A percentile compares a stretch with the other conserved stretches of the same genome.
These are phyloP conservation scores for Colletotrichum zoysiae DNA, from an alignment of 2,329 filamentous ascomycete genomes.

Conservation along the genomic window DNA sequence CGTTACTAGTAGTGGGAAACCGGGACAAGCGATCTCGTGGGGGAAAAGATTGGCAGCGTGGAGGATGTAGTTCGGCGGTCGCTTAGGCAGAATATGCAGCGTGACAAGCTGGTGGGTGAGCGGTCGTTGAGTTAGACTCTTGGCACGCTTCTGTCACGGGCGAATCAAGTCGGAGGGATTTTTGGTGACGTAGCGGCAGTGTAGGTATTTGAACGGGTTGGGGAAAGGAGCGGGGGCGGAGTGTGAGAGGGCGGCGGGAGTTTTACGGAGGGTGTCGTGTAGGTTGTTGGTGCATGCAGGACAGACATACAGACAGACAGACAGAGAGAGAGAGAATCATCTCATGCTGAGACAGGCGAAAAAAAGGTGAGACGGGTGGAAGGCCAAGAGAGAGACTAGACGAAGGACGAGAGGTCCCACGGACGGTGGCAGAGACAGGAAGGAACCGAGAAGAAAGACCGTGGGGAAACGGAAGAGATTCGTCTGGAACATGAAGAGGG, in stretches of 20 bases:
- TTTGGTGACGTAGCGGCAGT: slow-evolving; percentile 28
- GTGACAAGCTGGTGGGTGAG: slow-evolving; percentile 35
- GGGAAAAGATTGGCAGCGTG: slow-evolving; percentile 30
- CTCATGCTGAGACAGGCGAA: slow-evolving; percentile 16
- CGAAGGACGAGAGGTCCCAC: slow-evolving; percentile 7
- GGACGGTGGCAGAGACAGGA: slow-evolving; percentile 6
- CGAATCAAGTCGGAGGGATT: slow-evolving; percentile 28
- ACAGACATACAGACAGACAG: too few species aligned
- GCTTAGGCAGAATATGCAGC: slow-evolving; percentile 15
- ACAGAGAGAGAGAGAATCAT: slow-evolving; percentile 4
- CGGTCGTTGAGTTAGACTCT: slow-evolving; percentile 41
- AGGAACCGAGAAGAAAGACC: neutral
- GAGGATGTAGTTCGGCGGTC: slow-evolving; percentile 9
- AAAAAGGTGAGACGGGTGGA: neutral
- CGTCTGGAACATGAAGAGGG: neutral
- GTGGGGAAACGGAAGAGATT: neutral
- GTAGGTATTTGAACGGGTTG: too few species aligned
- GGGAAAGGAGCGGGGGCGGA: too few species aligned
- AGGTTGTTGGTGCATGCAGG: neutral
- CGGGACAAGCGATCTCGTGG: neutral
- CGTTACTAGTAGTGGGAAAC: slow-evolving; percentile 5
- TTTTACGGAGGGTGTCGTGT: neutral
- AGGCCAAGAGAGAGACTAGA: neutral
- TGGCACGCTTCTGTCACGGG: slow-evolving; percentile 21
- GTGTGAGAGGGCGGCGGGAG: slow-evolving; percentile 1